Percentiles rank a stretch among this genome's conserved stretches.
Conservation (phyloP, 192 early-diverging fungal genomes). For the Podila clonocystis region DNA sequence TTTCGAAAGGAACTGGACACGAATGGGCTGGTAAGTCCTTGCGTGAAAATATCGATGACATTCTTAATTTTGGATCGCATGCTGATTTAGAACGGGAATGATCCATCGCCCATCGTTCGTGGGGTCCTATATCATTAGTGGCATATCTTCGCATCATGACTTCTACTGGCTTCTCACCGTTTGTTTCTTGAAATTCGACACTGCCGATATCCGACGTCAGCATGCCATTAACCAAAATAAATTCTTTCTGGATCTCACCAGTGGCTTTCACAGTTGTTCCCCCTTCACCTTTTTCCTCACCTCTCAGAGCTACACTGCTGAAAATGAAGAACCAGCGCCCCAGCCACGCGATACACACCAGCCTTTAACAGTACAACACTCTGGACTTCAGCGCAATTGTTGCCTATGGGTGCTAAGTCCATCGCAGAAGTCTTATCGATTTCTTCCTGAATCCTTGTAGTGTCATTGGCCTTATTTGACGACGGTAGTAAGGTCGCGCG, state of each 20-base stretch:
- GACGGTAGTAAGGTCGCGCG: too few species aligned
- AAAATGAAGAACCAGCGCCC: constrained; percentile 1
- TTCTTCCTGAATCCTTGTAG: not conserved
- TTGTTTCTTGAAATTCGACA: not conserved
- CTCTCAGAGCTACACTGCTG: constrained; percentile 12
- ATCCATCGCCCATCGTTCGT: constrained; percentile 21
- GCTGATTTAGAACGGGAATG: too few species aligned
- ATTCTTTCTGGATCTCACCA: constrained; percentile 12
- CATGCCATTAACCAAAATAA: constrained; percentile 13
- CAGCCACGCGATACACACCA: constrained; percentile 12
- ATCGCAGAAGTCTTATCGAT: constrained; percentile 11
- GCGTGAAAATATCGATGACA: too few species aligned
- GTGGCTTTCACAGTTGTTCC: constrained; percentile 13
- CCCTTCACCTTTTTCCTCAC: constrained; percentile 8
- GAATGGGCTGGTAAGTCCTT: constrained; percentile 17
- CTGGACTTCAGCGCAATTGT: not conserved
- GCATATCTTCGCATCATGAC: constrained; percentile 21
- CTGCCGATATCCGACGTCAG: constrained; percentile 9
- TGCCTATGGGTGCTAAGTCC: constrained; percentile 2
- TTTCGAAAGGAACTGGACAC: constrained; percentile 16
- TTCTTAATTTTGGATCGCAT: too few species aligned
- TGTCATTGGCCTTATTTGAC: too few species aligned
- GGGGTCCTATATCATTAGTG: constrained; percentile 20
- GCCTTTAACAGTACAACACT: constrained; percentile 17
- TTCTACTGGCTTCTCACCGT: not conserved